These are phyloP conservation scores for Trichoderma asperellum DNA, from an alignment of 2,329 filamentous ascomycete species.

Conservation along the genomic window DNA sequence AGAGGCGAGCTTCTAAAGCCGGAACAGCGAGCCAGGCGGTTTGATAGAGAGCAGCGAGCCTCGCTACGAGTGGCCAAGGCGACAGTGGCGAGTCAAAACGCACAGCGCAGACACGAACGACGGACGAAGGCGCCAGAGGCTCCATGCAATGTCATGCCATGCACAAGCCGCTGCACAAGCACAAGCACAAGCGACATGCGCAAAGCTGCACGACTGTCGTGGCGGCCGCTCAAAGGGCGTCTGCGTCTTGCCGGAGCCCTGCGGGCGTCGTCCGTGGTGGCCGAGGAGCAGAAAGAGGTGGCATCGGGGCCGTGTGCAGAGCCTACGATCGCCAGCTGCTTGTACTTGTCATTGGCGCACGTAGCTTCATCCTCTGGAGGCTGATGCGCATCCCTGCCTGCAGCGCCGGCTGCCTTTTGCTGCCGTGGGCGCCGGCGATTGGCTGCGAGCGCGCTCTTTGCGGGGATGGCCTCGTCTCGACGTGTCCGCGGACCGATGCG, in stretches of 20 bases:
- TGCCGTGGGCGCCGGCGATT: slow-evolving; percentile 31
- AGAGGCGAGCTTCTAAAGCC: not conserved
- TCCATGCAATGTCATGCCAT: not conserved
- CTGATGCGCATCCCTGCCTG: slow-evolving; percentile 9
- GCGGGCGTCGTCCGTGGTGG: not conserved
- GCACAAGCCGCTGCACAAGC: slow-evolving; percentile 22
- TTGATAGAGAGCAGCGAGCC: not conserved
- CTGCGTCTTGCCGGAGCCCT: slow-evolving; percentile 2
- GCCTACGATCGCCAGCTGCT: no score
- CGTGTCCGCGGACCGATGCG: slow-evolving; percentile 19
- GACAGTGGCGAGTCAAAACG: slow-evolving; percentile 1
- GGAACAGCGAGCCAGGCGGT: not conserved
- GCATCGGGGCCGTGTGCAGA: not conserved
- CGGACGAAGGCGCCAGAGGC: slow-evolving; percentile 5
- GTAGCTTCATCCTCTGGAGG: not conserved
- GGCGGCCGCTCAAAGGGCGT: slow-evolving; percentile 51
- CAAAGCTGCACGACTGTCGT: slow-evolving; percentile 51
- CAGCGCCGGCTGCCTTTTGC: slow-evolving; percentile 6
- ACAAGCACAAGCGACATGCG: slow-evolving; percentile 8
- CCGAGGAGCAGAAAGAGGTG: not conserved
- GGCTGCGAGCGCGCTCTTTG: slow-evolving; percentile 2
- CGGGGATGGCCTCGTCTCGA: slow-evolving; percentile 9
- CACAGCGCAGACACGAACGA: not conserved
- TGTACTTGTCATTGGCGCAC: not conserved
- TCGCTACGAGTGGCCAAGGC: not conserved